Evolutionary conservation across 371 early-diverging fungal genomes (phyloP), one percentile per base, ranked within the genome.

Genomic region (Mortierella sp.): DNA sequence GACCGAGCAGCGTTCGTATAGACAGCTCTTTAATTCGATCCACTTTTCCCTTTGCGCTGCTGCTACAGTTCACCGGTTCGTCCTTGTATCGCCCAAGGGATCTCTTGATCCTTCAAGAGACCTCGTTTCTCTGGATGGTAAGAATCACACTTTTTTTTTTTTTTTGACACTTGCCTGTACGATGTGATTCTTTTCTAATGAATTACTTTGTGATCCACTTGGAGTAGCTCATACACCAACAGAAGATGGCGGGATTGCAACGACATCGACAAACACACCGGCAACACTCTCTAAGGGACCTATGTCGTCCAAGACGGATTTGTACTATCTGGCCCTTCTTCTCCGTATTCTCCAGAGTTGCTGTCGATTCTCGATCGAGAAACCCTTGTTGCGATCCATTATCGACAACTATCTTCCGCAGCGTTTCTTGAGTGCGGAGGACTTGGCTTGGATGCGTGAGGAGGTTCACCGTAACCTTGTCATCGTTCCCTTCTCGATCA

Each of bases 31-130:
- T 70, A 82, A 82, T 52, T 80, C 87, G 26, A 78, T 86, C 34
- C 87, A 86, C 55, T 50, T 80, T 38, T 82, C 87, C 0, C 76
- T 86, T 7, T 86, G 87, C 55, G 80, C 82, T 0, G 87, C 87
- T 10, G 87, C 87, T 19, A 82, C 82, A 2, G 57, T 86, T 7
- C 87, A 82, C 73, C 77, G 87, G 44, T 82, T 86, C 38, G 78
- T 71, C 38, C 80, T 86, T 45, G 55, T 71, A 11, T 80, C 82
- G 5, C 75, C 80, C 13, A 75, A 72, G n/a, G 3, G 60, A 3
- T 57, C 52, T 3, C n/a, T n/a, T n/a, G n/a, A n/a, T n/a, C n/a
- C n/a, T n/a, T n/a, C n/a, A n/a, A n/a, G n/a, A 42, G 75, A 47
- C 21, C 2, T 24, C 3, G 73, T 70, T 44, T 31, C 47, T 1